Evolutionary conservation across 805 yeast genomes (phyloP).

Genomic region (Saccharomycopsis synnaedendra): DNA sequence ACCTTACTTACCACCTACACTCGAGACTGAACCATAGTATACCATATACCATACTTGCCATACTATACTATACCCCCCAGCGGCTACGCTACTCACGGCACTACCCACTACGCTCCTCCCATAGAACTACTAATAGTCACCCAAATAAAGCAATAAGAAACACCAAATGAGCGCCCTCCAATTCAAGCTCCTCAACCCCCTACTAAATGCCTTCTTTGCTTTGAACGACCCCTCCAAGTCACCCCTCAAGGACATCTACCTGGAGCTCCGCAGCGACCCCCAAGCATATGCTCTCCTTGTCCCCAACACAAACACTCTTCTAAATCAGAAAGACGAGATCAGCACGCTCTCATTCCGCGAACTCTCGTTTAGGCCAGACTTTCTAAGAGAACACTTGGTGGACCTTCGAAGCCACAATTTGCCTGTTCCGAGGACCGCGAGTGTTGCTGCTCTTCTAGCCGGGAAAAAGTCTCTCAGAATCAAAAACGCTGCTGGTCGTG

Average conservation of each 20-base stretch:
- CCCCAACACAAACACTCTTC: conserved; percentile 9
- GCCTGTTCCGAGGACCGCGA: conserved; percentile 1
- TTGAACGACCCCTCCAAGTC: conserved; percentile 15
- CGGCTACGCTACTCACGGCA: too few relatives aligned
- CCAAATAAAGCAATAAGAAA: conserved; percentile 19
- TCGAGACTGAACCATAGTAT: too few relatives aligned
- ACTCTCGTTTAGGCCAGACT: conserved; percentile 10
- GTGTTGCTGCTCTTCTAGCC: conserved; percentile 10
- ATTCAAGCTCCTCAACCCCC: conserved; percentile 15
- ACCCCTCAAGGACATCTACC: conserved; percentile 11
- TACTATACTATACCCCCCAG: too few relatives aligned
- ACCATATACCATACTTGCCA: too few relatives aligned
- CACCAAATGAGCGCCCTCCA: conserved; percentile 26
- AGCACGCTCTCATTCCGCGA: conserved; percentile 7
- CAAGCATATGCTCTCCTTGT: conserved; percentile 14
- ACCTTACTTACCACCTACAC: too few relatives aligned
- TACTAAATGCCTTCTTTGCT: conserved; percentile 11
- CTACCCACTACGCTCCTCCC: too few relatives aligned
- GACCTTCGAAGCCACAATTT: conserved; percentile 8
- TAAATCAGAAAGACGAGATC: conserved; percentile 6
- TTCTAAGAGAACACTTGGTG: conserved; percentile 13
- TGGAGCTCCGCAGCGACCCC: conserved; percentile 5
- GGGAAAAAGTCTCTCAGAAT: conserved; percentile 8
- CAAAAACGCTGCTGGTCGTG: conserved; percentile 4
- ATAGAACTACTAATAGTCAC: too few relatives aligned